A percentile compares a stretch with the other conserved stretches of the same genome.
Evolutionary conservation across 345 rosid species (phyloP).

Genomic region (Citrus medica): DNA sequence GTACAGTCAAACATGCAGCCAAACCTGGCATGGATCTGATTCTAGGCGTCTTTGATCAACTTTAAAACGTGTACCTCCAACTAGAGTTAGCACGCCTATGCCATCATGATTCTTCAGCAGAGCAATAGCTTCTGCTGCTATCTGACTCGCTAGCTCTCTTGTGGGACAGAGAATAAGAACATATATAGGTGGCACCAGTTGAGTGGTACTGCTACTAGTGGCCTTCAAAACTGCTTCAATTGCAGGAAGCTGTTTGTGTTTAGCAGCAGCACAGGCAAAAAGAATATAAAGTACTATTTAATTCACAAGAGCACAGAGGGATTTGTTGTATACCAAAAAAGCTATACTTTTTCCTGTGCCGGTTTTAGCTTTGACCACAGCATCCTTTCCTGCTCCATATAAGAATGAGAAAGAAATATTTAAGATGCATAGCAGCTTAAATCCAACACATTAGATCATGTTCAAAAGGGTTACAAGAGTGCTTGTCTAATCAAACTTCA

Average conservation of each 20-base stretch:
- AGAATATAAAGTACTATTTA: constrained; percentile 16
- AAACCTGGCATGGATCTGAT: constrained; percentile 89
- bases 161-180: constrained; percentile 89
- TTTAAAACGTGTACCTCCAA: constrained; percentile 95
- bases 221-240: constrained; percentile 96
- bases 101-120: constrained; percentile 77
- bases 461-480: not conserved
- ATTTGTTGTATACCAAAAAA: constrained; percentile 62
- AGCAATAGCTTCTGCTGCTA: constrained; percentile 92
- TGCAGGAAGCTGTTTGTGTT: constrained; percentile 93
- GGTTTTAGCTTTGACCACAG: constrained; percentile 87
- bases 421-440: not conserved
- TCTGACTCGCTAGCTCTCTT: constrained; percentile 92
- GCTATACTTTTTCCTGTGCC: constrained; percentile 90
- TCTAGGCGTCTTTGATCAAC: constrained; percentile 81
- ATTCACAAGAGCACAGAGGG: constrained; percentile 14
- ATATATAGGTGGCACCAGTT: constrained; percentile 48
- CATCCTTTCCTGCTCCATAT: constrained; percentile 78
- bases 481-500: not conserved
- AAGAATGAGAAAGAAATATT: constrained; percentile 12
- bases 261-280: constrained; percentile 37
- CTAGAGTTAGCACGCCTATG: constrained; percentile 77
- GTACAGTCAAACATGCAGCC: constrained; percentile 5
- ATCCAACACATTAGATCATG: constrained; percentile 6
- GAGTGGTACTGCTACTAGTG: constrained; percentile 29